Evolutionary conservation across 2,329 filamentous ascomycete genomes (phyloP), one percentile per base, ranked within the genome.

Genomic region (Penicillium sp.): DNA sequence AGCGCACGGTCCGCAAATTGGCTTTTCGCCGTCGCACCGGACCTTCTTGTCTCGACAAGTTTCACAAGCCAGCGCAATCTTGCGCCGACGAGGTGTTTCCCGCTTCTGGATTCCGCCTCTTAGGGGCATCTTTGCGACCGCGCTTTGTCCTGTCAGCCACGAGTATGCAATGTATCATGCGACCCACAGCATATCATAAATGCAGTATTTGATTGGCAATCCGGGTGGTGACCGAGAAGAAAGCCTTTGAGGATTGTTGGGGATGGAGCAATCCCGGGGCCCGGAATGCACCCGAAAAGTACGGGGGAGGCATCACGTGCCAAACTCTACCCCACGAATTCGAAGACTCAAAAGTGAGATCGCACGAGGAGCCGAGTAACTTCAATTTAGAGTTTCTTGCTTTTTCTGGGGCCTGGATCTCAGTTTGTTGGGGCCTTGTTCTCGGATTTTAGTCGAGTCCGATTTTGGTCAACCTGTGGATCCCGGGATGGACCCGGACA

Each of bases 21-120:
- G 77, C 57, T 77, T 77, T n/a, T 50, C 64, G 18, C 75, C 75
- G 56, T 78, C 75, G 50, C 75, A 78, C 1, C 73, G 70, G 5
- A 72, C 64, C 56, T 78, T 78, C 44, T 73, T 71, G 48, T 73
- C 69, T 27, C 75, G 66, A 49, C 76, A 78, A 3, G 72, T 67
- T 50, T 77, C 74, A 54, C 76, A 78, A 13, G 75, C 76, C 6
- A 77, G 61, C 1, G 72, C 63, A n/a, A 76, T 67, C 52, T 67
- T 64, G 40, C 62, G 64, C 31, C 61, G 62, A 32, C 55, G 54
- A 24, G 60, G 57, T 22, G 55, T 54, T 5, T 55, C 56, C 42
- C 56, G 54, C 52, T 64, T 64, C 5, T 41, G 43, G 9, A 42
- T 41, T 27, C 48, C 44, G 21, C 47, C 45, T 53, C 43, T 60